Percentiles rank a stretch among this genome's conserved stretches.
Conservation (phyloP, 768 basidiomycete genomes). For the Xerocomus brunneocitrinus region DNA sequence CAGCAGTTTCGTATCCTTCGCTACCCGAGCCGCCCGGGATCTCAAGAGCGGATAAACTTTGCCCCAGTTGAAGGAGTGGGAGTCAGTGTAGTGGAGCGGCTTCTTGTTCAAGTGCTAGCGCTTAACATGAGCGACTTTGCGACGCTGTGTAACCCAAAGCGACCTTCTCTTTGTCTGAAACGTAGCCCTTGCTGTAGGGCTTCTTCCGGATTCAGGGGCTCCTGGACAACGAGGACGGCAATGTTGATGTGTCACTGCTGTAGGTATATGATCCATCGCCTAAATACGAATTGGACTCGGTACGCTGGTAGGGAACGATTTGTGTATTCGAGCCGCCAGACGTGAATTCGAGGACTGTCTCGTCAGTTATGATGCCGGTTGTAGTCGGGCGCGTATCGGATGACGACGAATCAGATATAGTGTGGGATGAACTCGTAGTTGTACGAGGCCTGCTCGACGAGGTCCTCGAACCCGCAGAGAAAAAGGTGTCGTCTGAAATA, state of each 20-base stretch:
- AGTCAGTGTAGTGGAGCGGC: slow-evolving; percentile 29
- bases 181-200: slow-evolving; percentile 35
- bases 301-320: slow-evolving; percentile 42
- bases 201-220: slow-evolving; percentile 55
- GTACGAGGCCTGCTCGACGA: slow-evolving; percentile 26
- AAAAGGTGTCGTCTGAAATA: slow-evolving; percentile 45
- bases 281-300: slow-evolving; percentile 51
- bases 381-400: slow-evolving; percentile 26
- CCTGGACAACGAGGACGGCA: slow-evolving; percentile 54
- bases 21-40: slow-evolving; percentile 22
- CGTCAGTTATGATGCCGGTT: slow-evolving; percentile 35
- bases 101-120: slow-evolving; percentile 26
- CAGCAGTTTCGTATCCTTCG: slow-evolving; percentile 46
- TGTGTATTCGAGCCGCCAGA: slow-evolving; percentile 41
- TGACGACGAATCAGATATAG: slow-evolving; percentile 32
- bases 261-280: slow-evolving; percentile 39
- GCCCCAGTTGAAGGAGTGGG: slow-evolving; percentile 28
- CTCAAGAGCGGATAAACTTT: slow-evolving; percentile 29
- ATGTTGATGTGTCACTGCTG: slow-evolving; percentile 34
- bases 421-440: slow-evolving; percentile 31
- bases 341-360: slow-evolving; percentile 34
- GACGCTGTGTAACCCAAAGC: slow-evolving; percentile 31
- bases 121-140: slow-evolving; percentile 31
- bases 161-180: slow-evolving; percentile 57
- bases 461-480: slow-evolving; percentile 38